These are phyloP conservation scores for Alternaria atra DNA, from an alignment of 2,329 filamentous ascomycete genomes.

Conservation along the genomic window DNA sequence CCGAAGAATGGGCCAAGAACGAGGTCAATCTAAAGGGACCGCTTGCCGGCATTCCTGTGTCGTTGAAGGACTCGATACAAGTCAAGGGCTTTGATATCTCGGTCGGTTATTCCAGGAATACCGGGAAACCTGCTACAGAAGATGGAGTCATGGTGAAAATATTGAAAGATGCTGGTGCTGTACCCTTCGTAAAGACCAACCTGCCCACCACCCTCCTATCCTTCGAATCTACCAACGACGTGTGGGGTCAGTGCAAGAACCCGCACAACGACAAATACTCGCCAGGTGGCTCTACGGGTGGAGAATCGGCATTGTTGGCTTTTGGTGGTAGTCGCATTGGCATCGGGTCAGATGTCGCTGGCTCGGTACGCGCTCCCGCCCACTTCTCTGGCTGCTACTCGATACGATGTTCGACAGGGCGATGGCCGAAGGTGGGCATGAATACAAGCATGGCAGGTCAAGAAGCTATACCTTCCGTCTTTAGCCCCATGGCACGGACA, in stretches of 20 bases:
- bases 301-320: conserved; percentile 83
- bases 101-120: conserved; percentile 80
- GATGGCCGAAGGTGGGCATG: conserved; percentile 87
- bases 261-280: conserved; percentile 86
- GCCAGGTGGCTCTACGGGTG: conserved; percentile 87
- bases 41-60: conserved; percentile 85
- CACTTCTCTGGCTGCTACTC: conserved; percentile 92
- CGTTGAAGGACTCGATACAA: conserved; percentile 78
- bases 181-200: conserved; percentile 94
- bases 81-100: conserved; percentile 84
- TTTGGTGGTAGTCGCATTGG: conserved; percentile 84
- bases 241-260: conserved; percentile 86
- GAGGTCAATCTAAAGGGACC: conserved; percentile 79
- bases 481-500: conserved; percentile 90
- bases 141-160: conserved; percentile 80
- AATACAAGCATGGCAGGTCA: conserved; percentile 91
- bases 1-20: conserved; percentile 73
- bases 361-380: conserved; percentile 84
- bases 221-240: conserved; percentile 80
- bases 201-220: conserved; percentile 85
- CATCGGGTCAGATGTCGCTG: conserved; percentile 89
- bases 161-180: conserved; percentile 85
- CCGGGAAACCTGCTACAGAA: conserved; percentile 69
- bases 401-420: conserved; percentile 83
- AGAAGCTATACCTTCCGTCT: conserved; percentile 87